Evolutionary conservation across 192 early-diverging fungal species (phyloP).

Genomic region (Coemansia javaensis): DNA sequence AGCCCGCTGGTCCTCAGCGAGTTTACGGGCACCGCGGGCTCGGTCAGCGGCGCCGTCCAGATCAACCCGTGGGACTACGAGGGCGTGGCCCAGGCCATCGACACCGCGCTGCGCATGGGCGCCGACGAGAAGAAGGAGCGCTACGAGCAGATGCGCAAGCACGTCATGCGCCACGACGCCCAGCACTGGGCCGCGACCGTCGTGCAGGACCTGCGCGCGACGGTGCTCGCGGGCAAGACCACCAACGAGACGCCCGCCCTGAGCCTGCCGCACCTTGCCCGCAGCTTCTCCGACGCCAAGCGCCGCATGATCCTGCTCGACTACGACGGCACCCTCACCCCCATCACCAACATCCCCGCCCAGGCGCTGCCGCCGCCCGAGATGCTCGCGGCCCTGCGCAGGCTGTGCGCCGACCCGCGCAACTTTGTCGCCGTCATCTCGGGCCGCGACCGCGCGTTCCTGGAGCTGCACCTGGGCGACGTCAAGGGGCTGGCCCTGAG

Average conservation of each 20-base stretch:
- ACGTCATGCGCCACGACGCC: conserved; percentile 79
- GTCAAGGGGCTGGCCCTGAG: conserved; percentile 75
- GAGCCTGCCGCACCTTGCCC: conserved; percentile 19
- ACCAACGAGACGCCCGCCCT: conserved; percentile 25
- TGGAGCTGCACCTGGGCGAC: conserved; percentile 80
- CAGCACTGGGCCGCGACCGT: conserved; percentile 83
- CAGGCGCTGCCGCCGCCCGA: conserved; percentile 74
- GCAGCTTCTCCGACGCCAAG: conserved; percentile 44
- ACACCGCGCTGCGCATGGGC: conserved; percentile 77
- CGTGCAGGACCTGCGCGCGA: conserved; percentile 65
- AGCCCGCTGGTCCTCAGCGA: conserved; percentile 90
- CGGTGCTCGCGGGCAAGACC: conserved; percentile 38
- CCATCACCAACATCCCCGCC: conserved; percentile 78
- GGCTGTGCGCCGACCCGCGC: conserved; percentile 66
- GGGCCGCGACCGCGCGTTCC: conserved; percentile 77
- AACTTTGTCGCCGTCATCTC: conserved; percentile 91
- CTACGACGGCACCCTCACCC: conserved; percentile 95
- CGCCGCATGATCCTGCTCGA: conserved; percentile 89
- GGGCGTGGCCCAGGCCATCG: conserved; percentile 83
- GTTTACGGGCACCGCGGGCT: conserved; percentile 95
- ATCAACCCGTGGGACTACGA: conserved; percentile 96
- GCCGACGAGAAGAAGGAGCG: conserved; percentile 61
- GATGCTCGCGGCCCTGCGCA: conserved; percentile 72
- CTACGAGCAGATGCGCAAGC: conserved; percentile 63
- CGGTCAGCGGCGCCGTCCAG: conserved; percentile 72